Conservation (phyloP, 345 rosid species). For the Populus alba region DNA sequence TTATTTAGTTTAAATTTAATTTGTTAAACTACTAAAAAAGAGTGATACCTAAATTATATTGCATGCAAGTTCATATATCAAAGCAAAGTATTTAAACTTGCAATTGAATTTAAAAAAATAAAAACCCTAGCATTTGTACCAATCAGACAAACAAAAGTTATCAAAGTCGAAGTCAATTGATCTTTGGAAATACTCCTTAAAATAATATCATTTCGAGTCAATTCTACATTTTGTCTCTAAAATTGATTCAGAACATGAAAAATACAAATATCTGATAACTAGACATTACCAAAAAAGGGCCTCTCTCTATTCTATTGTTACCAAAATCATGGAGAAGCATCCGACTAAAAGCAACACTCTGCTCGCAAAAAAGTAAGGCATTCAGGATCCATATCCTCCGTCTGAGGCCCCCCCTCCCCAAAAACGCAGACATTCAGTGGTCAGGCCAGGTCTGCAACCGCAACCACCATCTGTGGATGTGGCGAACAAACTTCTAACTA, state of each 20-base stretch:
- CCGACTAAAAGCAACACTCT: background rate
- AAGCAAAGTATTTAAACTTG: too few relatives aligned
- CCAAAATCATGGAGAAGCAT: background rate
- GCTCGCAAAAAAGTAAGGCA: background rate
- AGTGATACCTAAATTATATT: too few relatives aligned
- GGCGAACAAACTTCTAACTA: slow-evolving; percentile 32
- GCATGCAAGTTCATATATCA: too few relatives aligned
- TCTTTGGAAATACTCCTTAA: too few relatives aligned
- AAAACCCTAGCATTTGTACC: too few relatives aligned
- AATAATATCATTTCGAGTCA: too few relatives aligned
- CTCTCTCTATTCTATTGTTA: background rate
- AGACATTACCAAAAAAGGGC: slow-evolving; percentile 4
- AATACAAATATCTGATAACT: background rate
- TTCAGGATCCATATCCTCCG: background rate
- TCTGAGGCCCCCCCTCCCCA: background rate
- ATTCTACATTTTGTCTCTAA: background rate
- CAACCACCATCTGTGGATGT: background rate
- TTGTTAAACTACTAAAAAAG: too few relatives aligned
- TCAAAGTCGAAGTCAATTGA: too few relatives aligned
- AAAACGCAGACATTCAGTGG: background rate
- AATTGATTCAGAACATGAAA: background rate
- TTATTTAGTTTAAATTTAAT: too few relatives aligned
- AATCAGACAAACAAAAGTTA: too few relatives aligned
- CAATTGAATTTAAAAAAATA: too few relatives aligned
- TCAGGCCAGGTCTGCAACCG: background rate